Evolutionary conservation across 1,284 basidiomycete genomes (phyloP).

Genomic region (Mycosarcoma maydis): DNA sequence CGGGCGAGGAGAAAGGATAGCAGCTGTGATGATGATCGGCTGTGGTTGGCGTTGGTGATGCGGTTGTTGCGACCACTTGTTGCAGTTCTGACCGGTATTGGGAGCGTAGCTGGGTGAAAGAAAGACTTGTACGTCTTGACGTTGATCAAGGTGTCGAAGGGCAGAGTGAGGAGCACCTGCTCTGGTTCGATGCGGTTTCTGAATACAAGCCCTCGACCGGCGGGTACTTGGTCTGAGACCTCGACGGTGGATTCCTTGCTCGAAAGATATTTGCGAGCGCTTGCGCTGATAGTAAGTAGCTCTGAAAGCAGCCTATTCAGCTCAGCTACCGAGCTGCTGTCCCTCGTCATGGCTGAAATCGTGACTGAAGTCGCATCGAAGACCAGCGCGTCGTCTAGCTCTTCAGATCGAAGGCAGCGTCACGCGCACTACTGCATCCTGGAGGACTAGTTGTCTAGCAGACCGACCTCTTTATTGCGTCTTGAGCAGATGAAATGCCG

Average conservation of each 20-base stretch:
- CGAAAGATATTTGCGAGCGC: no score
- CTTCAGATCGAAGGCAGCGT: no score
- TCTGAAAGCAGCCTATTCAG: slow-evolving; percentile 22
- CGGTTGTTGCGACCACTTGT: neutral
- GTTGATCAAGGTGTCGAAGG: slow-evolving; percentile 25
- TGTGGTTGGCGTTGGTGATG: neutral
- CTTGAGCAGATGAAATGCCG: no score
- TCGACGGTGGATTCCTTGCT: neutral
- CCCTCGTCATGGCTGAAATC: slow-evolving; percentile 12
- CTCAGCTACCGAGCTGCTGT: slow-evolving; percentile 13
- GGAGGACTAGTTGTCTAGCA: no score
- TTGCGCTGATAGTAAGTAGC: slow-evolving; percentile 12
- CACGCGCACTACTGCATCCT: no score
- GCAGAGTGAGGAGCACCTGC: slow-evolving; percentile 28
- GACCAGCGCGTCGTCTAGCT: neutral
- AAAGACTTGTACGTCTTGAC: slow-evolving; percentile 23
- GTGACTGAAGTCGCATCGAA: no score
- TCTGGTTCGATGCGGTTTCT: slow-evolving; percentile 21
- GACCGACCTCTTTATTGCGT: no score
- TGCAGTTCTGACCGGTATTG: slow-evolving; percentile 4
- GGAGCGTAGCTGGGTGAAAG: slow-evolving; percentile 20
- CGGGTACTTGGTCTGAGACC: slow-evolving; percentile 34
- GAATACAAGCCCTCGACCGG: slow-evolving; percentile 45
- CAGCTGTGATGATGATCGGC: slow-evolving; percentile 31
- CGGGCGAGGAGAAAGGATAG: slow-evolving; percentile 31